These are phyloP conservation scores for Chrysosporium queenslandicum DNA, from an alignment of 2,329 filamentous ascomycete species.

Conservation along the genomic window DNA sequence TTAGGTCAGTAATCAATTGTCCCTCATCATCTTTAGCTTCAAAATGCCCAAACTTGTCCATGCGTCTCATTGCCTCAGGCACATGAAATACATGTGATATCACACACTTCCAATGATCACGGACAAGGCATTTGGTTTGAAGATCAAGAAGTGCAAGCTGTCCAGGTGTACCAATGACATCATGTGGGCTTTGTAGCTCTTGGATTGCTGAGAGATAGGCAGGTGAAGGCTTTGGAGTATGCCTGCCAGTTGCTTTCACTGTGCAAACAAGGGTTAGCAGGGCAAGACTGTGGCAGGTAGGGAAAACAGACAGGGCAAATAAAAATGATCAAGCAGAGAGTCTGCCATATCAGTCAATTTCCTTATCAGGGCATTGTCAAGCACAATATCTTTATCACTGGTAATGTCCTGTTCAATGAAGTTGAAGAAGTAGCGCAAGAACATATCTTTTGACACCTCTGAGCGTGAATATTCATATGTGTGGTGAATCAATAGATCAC, in stretches of 20 bases:
- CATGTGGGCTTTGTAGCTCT: constrained; percentile 7
- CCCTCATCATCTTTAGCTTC: constrained; percentile 17
- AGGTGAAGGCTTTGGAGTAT: constrained; percentile 14
- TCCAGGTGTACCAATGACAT: constrained; percentile 13
- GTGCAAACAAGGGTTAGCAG: constrained; percentile 7
- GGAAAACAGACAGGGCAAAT: constrained; percentile 14
- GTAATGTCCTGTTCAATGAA: constrained; percentile 3
- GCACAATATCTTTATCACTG: neutral
- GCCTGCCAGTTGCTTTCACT: constrained; percentile 15
- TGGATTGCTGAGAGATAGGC: constrained; percentile 14
- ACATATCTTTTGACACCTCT: constrained; percentile 15
- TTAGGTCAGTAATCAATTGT: constrained; percentile 11
- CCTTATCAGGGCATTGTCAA: neutral
- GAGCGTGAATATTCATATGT: constrained; percentile 20
- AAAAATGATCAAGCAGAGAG: constrained; percentile 16
- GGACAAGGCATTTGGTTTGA: constrained; percentile 13
- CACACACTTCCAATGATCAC: constrained; percentile 18
- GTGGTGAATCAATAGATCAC: constrained; percentile 15
- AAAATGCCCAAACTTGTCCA: constrained; percentile 3
- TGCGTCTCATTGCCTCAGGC: constrained; percentile 14
- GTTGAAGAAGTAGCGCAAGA: constrained; percentile 13
- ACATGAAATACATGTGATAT: constrained; percentile 17
- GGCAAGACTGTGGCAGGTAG: neutral
- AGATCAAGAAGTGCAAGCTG: constrained; percentile 14
- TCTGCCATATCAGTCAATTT: constrained; percentile 14